Conservation (phyloP, 73 alveolate genomes). For the Breviolum minutum region DNA sequence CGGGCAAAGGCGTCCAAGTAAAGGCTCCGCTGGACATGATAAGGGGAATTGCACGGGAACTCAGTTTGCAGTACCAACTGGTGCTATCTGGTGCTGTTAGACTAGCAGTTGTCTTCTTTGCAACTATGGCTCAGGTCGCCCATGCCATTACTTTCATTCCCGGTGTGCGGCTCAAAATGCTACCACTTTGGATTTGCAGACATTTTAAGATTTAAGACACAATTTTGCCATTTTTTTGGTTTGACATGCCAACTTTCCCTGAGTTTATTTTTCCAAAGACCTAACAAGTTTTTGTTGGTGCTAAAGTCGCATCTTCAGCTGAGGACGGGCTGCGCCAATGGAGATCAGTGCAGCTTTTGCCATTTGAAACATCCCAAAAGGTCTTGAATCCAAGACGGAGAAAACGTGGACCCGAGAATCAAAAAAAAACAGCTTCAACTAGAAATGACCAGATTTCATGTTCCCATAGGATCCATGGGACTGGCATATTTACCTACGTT, state of each 20-base stretch:
- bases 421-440: too few relatives aligned
- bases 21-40: constrained; percentile 51
- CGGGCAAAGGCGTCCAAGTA: background rate
- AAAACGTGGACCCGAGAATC: too few relatives aligned
- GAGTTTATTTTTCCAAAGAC: background rate
- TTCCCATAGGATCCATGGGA: too few relatives aligned
- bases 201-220: background rate
- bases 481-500: too few relatives aligned
- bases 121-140: constrained; percentile 15
- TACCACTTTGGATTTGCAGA: background rate
- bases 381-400: background rate
- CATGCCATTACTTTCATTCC: constrained; percentile 65
- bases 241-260: too few relatives aligned
- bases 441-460: too few relatives aligned
- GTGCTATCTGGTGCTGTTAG: too few relatives aligned
- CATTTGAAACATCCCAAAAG: constrained; percentile 53
- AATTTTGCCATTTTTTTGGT: background rate
- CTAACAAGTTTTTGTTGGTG: too few relatives aligned
- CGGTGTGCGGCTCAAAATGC: background rate
- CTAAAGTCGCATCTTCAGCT: background rate
- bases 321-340: constrained; percentile 79
- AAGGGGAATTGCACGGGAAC: background rate
- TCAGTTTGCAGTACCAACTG: background rate
- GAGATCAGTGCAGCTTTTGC: constrained; percentile 67
- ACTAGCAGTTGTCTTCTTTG: background rate